Percentiles rank a stretch among this genome's conserved stretches.
phyloP scores from a whole-genome alignment of 768 basidiomycete species.

The Tylopilus intermedius region DNA sequence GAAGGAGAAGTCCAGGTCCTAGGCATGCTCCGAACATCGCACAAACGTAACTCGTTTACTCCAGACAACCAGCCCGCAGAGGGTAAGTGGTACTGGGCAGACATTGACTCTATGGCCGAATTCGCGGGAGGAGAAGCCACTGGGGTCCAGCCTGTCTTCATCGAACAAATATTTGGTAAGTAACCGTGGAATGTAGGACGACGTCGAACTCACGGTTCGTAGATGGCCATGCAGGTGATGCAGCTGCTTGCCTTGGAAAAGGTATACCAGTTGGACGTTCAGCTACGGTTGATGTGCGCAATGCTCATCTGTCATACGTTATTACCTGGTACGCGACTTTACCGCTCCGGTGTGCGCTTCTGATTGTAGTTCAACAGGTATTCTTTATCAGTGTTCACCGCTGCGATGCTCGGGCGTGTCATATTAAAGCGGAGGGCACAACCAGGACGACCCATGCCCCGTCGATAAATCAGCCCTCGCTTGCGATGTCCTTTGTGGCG shows the following conservation, averaged over 20 bases:
- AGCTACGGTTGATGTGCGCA: slow-evolving; percentile 81
- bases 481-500: not conserved
- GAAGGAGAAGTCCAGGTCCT: slow-evolving; percentile 64
- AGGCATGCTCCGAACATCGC: slow-evolving; percentile 83
- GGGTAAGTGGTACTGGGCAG: slow-evolving; percentile 90
- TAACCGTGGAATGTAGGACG: not conserved
- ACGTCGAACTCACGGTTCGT: slow-evolving; percentile 9
- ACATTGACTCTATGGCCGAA: slow-evolving; percentile 75
- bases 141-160: slow-evolving; percentile 79
- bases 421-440: slow-evolving; percentile 50
- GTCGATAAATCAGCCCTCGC: slow-evolving; percentile 27
- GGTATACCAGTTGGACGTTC: slow-evolving; percentile 85
- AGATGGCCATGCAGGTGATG: slow-evolving; percentile 87
- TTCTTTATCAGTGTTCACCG: slow-evolving; percentile 79
- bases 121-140: slow-evolving; percentile 67
- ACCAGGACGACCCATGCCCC: slow-evolving; percentile 52
- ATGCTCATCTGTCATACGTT: slow-evolving; percentile 92
- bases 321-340: slow-evolving; percentile 72
- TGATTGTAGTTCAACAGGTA: slow-evolving; percentile 53
- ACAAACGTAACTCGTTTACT: slow-evolving; percentile 72
- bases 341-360: slow-evolving; percentile 1
- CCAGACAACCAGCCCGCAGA: slow-evolving; percentile 79
- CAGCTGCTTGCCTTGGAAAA: slow-evolving; percentile 47
- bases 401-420: slow-evolving; percentile 73
- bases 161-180: slow-evolving; percentile 90